Conservation (phyloP, 257 asterid genomes). For the Nicotiana tomentosiformis region DNA sequence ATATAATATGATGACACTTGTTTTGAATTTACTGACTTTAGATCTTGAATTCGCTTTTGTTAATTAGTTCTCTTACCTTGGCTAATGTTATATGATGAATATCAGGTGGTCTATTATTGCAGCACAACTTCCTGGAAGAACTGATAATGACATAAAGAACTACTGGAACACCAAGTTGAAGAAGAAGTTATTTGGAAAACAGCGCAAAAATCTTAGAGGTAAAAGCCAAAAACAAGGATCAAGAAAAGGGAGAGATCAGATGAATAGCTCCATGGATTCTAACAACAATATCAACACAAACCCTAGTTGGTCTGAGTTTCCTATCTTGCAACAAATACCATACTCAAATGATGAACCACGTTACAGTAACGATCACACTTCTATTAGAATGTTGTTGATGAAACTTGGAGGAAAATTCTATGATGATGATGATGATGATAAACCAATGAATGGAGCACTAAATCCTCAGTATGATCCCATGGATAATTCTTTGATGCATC, state of each 20-base stretch:
- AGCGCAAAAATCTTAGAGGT: constrained; percentile 15
- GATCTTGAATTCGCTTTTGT: neutral
- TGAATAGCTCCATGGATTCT: neutral
- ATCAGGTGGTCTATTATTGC: constrained; percentile 75
- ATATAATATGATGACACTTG: neutral
- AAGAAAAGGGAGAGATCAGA: constrained; percentile 13
- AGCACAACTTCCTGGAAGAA: constrained; percentile 71
- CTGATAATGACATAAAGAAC: constrained; percentile 71
- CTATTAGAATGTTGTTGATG: constrained; percentile 43
- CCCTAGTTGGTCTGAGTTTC: constrained; percentile 23
- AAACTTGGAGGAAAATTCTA: constrained; percentile 12
- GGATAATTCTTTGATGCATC: neutral
- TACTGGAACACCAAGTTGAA: constrained; percentile 75
- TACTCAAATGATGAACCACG: constrained; percentile 37
- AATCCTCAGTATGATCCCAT: neutral
- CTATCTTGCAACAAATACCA: constrained; percentile 32
- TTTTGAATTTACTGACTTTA: neutral
- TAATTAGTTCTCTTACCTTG: neutral
- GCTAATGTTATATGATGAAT: neutral
- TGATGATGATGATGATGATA: neutral
- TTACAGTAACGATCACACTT: constrained; percentile 34
- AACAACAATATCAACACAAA: constrained; percentile 3
- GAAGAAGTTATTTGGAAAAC: constrained; percentile 59
- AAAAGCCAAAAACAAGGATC: constrained; percentile 14
- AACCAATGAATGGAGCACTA: neutral